Evolutionary conservation across 768 basidiomycete genomes (phyloP), one percentile per base, ranked within the genome.

Genomic region (Termitomyces sp.): DNA sequence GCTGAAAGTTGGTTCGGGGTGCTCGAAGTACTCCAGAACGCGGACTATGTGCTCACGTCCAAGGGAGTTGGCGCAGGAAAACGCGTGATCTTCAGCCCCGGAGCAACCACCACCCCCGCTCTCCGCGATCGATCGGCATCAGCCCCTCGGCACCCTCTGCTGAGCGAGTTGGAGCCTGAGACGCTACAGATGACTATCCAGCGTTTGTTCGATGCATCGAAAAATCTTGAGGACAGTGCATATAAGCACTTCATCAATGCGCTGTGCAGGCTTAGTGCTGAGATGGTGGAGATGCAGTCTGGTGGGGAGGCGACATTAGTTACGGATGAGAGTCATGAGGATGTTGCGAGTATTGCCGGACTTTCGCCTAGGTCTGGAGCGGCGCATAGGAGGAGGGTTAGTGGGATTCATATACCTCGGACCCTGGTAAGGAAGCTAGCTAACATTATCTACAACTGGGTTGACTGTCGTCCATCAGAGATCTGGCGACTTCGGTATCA

Each of bases 401-500:
- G 96, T 66, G 96, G 96, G 0, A 93, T 98, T 32, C 90, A 91
- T 70, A 78, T 94, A 18, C 89, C 91, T 0, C 84, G 87, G 53
- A 89, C 89, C 2, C 74, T 91, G 76, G 91, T 92, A 64, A 68
- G 90, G 77, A 12, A 44, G 36, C 12, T 24, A 35, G 28, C 28
- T 15, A 60, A 6, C 20, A 0, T 55, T 57, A 59, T 32, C 42
- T 40, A 22, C 22, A 46, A 22, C 20, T 45, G 45, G 57, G 0
- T 35, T 36, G 9, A 48, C 52, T 32, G 60, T 57, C 38, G 50
- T 61, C n/a, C n/a, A 28, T 60, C 45, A 94, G 91, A 84, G 91
- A n/a, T 83, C 90, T 0, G 92, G 92, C 0, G 96, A 99, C 64
- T 98, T 97, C 76, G 92, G 94, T n/a, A 88, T 98, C 59, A 84